Evolutionary conservation across 1,284 basidiomycete species (phyloP).

Genomic region (Pseudozyma pruni): DNA sequence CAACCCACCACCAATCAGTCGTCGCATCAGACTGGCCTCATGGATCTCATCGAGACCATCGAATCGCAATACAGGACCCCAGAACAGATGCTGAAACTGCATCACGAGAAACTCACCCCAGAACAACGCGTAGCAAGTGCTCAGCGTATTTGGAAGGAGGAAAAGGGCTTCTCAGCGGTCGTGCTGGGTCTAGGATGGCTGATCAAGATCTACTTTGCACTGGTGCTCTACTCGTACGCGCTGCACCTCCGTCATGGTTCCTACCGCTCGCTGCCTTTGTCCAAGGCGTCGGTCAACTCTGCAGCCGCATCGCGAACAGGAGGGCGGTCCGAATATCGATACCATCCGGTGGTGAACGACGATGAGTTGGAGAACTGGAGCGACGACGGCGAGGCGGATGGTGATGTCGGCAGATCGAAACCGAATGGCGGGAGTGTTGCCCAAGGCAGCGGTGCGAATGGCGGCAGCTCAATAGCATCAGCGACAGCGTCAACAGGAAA

Average conservation of each 20-base stretch:
- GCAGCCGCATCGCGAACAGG: conserved; percentile 43
- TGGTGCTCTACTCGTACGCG: conserved; percentile 92
- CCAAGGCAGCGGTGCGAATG: conserved; percentile 1
- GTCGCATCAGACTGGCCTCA: conserved; percentile 62
- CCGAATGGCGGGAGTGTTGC: background rate
- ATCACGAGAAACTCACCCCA: conserved; percentile 68
- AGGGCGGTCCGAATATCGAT: conserved; percentile 40
- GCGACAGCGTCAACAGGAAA: background rate
- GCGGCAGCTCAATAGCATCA: conserved; percentile 12
- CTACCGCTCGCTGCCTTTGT: conserved; percentile 82
- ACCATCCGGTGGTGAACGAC: conserved; percentile 50
- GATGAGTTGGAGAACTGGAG: conserved; percentile 55
- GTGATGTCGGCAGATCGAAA: conserved; percentile 1
- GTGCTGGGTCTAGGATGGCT: conserved; percentile 87
- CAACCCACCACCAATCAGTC: conserved; percentile 51
- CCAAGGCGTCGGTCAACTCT: conserved; percentile 72
- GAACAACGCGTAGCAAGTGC: conserved; percentile 59
- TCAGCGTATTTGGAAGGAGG: conserved; percentile 80
- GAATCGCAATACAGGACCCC: conserved; percentile 61
- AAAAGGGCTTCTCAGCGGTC: conserved; percentile 81
- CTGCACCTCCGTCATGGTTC: conserved; percentile 90
- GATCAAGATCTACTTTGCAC: conserved; percentile 92
- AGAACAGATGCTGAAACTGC: conserved; percentile 57
- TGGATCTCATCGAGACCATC: conserved; percentile 66
- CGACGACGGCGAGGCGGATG: conserved; percentile 50